These are phyloP conservation scores for Panicum virgatum DNA, from an alignment of 202 grass and related monocot genomes.

Conservation along the genomic window DNA sequence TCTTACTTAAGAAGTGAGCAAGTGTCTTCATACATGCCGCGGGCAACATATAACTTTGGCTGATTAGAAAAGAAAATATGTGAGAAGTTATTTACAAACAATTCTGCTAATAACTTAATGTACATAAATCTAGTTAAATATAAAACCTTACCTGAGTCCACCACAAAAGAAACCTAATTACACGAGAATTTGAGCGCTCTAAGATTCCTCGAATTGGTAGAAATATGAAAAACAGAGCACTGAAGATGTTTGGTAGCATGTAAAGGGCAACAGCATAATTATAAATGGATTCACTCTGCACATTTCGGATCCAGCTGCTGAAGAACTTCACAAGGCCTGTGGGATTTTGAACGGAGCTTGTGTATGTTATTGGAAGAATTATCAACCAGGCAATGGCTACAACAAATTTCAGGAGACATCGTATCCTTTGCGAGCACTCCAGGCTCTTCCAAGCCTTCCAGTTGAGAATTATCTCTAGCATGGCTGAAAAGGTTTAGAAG, in stretches of 20 bases:
- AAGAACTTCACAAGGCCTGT: slow-evolving; percentile 83
- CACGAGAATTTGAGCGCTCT: slow-evolving; percentile 67
- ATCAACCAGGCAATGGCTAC: slow-evolving; percentile 88
- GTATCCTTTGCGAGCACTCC: slow-evolving; percentile 67
- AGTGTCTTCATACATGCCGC: slow-evolving; percentile 84
- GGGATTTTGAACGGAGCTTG: slow-evolving; percentile 77
- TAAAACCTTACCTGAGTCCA: slow-evolving; percentile 80
- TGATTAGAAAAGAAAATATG: slow-evolving; percentile 42
- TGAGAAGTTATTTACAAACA: slow-evolving; percentile 32
- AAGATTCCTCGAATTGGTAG: slow-evolving; percentile 56
- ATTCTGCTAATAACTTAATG: slow-evolving; percentile 18
- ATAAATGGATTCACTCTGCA: slow-evolving; percentile 76
- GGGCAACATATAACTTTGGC: slow-evolving; percentile 88
- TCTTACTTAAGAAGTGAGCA: slow-evolving; percentile 94
- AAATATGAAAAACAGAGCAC: slow-evolving; percentile 88
- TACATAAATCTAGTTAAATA: slow-evolving; percentile 28
- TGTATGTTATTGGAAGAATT: slow-evolving; percentile 72
- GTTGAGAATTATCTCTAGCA: slow-evolving; percentile 81
- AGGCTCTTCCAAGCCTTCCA: slow-evolving; percentile 94
- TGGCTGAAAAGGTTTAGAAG: slow-evolving; percentile 59
- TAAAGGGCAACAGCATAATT: slow-evolving; percentile 89
- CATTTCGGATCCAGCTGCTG: slow-evolving; percentile 78
- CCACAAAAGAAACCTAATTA: slow-evolving; percentile 86
- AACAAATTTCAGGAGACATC: slow-evolving; percentile 80
- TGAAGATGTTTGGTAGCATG: slow-evolving; percentile 89